phyloP scores from a whole-genome alignment of 140 eudicot species.

The Bidens hawaiensis region DNA sequence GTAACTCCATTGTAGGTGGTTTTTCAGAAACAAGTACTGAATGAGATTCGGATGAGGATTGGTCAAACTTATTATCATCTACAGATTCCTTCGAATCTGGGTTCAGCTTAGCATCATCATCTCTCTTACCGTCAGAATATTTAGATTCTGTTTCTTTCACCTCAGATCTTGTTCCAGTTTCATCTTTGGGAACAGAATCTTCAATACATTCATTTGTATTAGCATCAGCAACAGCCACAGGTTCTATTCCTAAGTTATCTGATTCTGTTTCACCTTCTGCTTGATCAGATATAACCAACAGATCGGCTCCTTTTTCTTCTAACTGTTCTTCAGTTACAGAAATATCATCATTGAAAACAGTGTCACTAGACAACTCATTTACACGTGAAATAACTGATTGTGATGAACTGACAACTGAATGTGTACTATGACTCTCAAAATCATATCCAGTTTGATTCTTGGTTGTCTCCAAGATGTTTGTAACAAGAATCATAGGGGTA shows the following conservation, averaged over 20 bases:
- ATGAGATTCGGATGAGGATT: neutral
- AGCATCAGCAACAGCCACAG: slow-evolving; percentile 3
- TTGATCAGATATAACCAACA: slow-evolving; percentile 27
- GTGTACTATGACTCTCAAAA: slow-evolving; percentile 23
- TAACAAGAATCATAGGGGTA: slow-evolving; percentile 11
- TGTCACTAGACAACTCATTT: slow-evolving; percentile 25
- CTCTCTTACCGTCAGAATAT: slow-evolving; percentile 16
- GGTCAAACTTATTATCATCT: slow-evolving; percentile 22
- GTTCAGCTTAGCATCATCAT: too few relatives aligned
- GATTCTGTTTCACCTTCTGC: slow-evolving; percentile 20
- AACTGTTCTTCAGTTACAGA: slow-evolving; percentile 8
- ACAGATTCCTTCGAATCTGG: slow-evolving; percentile 5
- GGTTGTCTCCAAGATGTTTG: slow-evolving; percentile 13
- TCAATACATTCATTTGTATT: neutral
- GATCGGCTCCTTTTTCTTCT: slow-evolving; percentile 13
- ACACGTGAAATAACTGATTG: slow-evolving; percentile 20
- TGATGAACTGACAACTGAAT: slow-evolving; percentile 23
- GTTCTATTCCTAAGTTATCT: slow-evolving; percentile 2
- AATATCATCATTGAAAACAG: neutral
- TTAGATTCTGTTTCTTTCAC: slow-evolving; percentile 25
- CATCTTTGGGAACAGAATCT: slow-evolving; percentile 5
- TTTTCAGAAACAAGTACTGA: neutral
- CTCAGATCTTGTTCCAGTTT: slow-evolving; percentile 18
- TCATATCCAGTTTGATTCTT: slow-evolving; percentile 12
- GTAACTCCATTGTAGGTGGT: neutral